These are phyloP conservation scores for Neofusicoccum cordaticola DNA, from an alignment of 2,329 filamentous ascomycete genomes.

Conservation along the genomic window DNA sequence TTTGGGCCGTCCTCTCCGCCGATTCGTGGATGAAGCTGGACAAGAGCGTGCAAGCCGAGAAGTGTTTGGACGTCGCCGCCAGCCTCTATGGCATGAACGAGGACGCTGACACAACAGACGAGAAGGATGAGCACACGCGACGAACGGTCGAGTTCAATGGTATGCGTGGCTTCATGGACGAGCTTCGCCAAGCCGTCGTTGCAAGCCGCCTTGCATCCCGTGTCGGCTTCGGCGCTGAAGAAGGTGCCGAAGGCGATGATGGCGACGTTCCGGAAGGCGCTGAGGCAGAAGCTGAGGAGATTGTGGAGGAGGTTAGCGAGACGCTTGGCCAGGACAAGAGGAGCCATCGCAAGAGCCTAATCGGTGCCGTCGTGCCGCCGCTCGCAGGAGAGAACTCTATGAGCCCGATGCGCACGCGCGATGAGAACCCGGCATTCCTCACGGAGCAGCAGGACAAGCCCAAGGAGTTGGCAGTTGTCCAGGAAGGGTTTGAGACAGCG, in stretches of 20 bases:
- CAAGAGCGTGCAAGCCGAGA: slow-evolving; percentile 74
- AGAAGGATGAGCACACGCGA: not conserved
- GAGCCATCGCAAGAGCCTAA: slow-evolving; percentile 44
- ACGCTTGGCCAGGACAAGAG: slow-evolving; percentile 34
- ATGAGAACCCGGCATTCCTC: slow-evolving; percentile 19
- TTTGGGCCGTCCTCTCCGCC: slow-evolving; percentile 82
- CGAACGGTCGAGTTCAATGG: slow-evolving; percentile 46
- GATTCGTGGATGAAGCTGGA: slow-evolving; percentile 78
- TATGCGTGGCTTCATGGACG: slow-evolving; percentile 63
- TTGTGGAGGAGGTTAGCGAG: slow-evolving; percentile 38
- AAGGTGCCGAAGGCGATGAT: slow-evolving; percentile 18
- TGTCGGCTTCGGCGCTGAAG: slow-evolving; percentile 39
- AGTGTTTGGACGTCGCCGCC: slow-evolving; percentile 69
- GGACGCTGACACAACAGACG: not conserved
- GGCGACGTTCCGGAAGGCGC: slow-evolving; percentile 1
- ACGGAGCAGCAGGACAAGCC: not conserved
- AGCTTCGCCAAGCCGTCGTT: slow-evolving; percentile 63
- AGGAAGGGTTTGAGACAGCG: slow-evolving; percentile 1
- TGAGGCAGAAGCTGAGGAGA: not conserved
- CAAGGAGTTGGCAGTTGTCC: not conserved
- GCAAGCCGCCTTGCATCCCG: slow-evolving; percentile 37
- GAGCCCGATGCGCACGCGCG: slow-evolving; percentile 28
- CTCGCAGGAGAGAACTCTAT: slow-evolving; percentile 27
- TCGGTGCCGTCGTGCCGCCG: slow-evolving; percentile 28
- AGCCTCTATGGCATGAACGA: slow-evolving; percentile 44